Percentiles rank a stretch among this genome's conserved stretches.
Conservation (phyloP, 495 filamentous ascomycete species). For the Aspergillus funiculosus region DNA sequence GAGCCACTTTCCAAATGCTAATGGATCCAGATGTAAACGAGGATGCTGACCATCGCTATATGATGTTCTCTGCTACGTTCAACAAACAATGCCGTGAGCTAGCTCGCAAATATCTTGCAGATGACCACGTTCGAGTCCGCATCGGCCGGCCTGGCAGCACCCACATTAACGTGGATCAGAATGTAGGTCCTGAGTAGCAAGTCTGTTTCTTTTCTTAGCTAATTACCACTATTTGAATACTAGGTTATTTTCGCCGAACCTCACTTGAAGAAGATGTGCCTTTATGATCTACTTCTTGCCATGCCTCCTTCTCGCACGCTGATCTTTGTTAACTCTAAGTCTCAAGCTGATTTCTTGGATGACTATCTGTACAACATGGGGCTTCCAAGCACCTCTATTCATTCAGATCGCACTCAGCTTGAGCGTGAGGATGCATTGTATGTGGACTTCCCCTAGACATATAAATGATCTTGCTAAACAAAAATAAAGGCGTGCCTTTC, state of each 20-base stretch:
- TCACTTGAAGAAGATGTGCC: constrained; percentile 57
- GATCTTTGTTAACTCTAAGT: constrained; percentile 82
- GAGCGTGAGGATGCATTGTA: constrained; percentile 91
- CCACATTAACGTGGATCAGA: constrained; percentile 73
- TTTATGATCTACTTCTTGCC: constrained; percentile 66
- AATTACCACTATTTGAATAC: not conserved
- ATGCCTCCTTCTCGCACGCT: constrained; percentile 71
- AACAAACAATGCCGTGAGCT: constrained; percentile 67
- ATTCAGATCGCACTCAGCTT: constrained; percentile 77
- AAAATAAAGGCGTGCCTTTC: constrained; percentile 64
- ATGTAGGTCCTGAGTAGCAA: constrained; percentile 23
- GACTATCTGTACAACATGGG: constrained; percentile 77
- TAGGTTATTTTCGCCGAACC: constrained; percentile 59
- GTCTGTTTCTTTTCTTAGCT: not conserved
- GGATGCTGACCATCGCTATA: constrained; percentile 72
- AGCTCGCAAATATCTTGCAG: constrained; percentile 65
- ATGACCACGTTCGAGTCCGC: constrained; percentile 67
- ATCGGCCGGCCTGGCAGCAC: constrained; percentile 81
- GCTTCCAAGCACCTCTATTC: constrained; percentile 80
- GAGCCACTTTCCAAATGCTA: constrained; percentile 12
- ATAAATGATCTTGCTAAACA: not conserved
- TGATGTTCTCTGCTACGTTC: constrained; percentile 97
- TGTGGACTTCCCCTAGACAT: constrained; percentile 24
- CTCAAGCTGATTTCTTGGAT: constrained; percentile 70
- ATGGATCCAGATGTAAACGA: constrained; percentile 54